Conservation (phyloP, 345 rosid genomes). For the Gossypium sturtianum region DNA sequence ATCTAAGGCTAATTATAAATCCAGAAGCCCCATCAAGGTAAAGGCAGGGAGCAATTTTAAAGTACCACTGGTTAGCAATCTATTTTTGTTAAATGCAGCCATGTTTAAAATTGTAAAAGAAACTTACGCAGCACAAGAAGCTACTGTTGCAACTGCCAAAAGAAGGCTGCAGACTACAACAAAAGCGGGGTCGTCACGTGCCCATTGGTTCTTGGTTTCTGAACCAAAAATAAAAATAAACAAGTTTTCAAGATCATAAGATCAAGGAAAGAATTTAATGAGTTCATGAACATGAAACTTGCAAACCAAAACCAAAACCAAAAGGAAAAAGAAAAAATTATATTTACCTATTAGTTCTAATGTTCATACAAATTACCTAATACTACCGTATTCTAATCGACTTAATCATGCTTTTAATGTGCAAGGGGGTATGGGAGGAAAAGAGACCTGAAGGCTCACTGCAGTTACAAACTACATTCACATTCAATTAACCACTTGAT, state of each 20-base stretch:
- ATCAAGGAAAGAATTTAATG: conserved; percentile 6
- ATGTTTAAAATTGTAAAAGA: conserved; percentile 3
- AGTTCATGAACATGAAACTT: neutral
- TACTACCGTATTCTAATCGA: neutral
- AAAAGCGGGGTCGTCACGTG: conserved; percentile 99
- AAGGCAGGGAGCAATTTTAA: neutral
- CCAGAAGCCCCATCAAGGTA: neutral
- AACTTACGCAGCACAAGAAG: conserved; percentile 97
- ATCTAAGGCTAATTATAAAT: neutral
- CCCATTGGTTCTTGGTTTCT: conserved; percentile 99
- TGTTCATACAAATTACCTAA: neutral
- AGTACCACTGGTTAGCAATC: neutral
- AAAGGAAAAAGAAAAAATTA: neutral
- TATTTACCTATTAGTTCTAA: neutral
- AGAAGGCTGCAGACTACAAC: conserved; percentile 88
- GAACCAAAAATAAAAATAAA: conserved; percentile 20
- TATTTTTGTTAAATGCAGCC: neutral
- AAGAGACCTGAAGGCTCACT: neutral
- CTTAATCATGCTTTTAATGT: neutral
- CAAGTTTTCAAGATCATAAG: neutral
- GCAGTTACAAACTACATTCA: neutral
- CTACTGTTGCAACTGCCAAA: conserved; percentile 69
- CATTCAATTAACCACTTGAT: neutral
- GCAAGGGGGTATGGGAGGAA: neutral
- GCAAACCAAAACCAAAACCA: neutral